Percentiles rank a stretch among this genome's conserved stretches.
Evolutionary conservation across 148 eudicot genomes (phyloP).

Genomic region (Rhododendron molle): DNA sequence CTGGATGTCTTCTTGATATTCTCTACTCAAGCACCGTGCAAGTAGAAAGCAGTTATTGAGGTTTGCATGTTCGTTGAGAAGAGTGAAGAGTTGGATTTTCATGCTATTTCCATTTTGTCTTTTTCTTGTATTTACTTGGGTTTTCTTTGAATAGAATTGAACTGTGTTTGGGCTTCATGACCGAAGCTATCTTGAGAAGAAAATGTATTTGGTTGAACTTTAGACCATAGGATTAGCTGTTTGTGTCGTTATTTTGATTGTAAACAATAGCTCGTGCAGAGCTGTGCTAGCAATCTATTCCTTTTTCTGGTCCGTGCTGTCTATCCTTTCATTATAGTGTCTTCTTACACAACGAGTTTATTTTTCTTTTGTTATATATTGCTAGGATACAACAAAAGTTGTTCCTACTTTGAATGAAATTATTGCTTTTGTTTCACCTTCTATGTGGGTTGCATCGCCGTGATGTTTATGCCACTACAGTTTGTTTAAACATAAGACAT

Average conservation of each 20-base stretch:
- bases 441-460: too few relatives aligned
- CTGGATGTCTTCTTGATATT: background rate
- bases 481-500: background rate
- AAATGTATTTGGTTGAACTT: background rate
- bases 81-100: too few relatives aligned
- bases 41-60: too few relatives aligned
- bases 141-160: background rate
- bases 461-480: background rate
- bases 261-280: background rate
- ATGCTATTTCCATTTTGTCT: background rate
- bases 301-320: background rate
- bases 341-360: background rate
- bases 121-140: background rate
- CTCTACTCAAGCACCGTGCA: too few relatives aligned
- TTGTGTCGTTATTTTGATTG: background rate
- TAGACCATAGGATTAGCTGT: background rate
- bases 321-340: background rate
- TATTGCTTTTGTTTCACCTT: too few relatives aligned
- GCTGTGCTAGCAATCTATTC: background rate
- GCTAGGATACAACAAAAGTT: background rate
- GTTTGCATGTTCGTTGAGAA: too few relatives aligned
- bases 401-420: background rate
- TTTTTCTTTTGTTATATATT: too few relatives aligned
- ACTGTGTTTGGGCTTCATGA: background rate
- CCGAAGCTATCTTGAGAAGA: background rate